Base-by-base conservation (phyloP, 2,329 filamentous ascomycete species). In the Trichoderma sp. region DNA sequence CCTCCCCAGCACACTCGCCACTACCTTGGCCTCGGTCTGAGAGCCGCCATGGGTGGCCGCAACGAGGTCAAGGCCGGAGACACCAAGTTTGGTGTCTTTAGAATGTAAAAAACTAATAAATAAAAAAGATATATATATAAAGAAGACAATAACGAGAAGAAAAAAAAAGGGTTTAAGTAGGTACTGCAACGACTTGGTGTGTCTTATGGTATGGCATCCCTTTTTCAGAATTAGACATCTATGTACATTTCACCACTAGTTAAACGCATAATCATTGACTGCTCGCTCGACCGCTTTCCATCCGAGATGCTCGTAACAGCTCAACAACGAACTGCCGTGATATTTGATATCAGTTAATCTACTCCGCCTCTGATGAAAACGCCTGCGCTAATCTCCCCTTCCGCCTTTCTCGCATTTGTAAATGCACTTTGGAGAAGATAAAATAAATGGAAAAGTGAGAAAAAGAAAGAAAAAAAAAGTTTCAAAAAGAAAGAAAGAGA, bases 61-160 rank as follows among this genome's bases (percentile, higher is more conserved):
- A 89, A 88, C 72, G 84, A 89, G 68, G 80, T 88, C 58, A 83
- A 85, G 75, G 83, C 86, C 10, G 86, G 87, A 59, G 86, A 87
- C 70, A 91, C 89, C 24, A 90, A 85, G 77, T 95, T 93, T 81
- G 92, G 92, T 14, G 90, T 95, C 34, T 95, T 95, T 80, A 87
- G 92, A 75, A 95, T 95, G 92, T 95, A 87, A 73, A 7, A 46
- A 49, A 32, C 16, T 39, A 7, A 39, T 8, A 26, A 51, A 28
- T 52, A 8, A 30, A 30, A 24, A 49, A 51, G 11, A 61, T 10
- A 30, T 51, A 43, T 43, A 43, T 26, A 43, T n/a, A 0, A 43
- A n/a, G n/a, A 18, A 43, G 16, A 18, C 8, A 18, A 43, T 43
- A 43, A 43, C n/a, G 39, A 43, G 16, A n/a, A 43, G 18, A 60